phyloP scores from a whole-genome alignment of 2,329 filamentous ascomycete species.

The Penicillium sp. region DNA sequence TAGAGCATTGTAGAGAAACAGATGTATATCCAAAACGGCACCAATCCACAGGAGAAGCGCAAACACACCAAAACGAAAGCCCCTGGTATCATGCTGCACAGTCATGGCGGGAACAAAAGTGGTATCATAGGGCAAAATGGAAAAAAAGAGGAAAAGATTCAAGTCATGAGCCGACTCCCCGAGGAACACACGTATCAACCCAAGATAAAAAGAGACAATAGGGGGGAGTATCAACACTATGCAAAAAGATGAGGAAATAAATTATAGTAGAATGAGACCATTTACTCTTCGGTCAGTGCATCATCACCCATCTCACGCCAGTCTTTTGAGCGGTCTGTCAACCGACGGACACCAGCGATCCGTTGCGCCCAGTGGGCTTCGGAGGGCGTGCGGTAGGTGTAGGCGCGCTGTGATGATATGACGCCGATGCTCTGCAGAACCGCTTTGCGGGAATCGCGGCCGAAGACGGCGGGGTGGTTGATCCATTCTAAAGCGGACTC shows the following conservation, averaged over 20 bases:
- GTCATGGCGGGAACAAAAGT: conserved; percentile 39
- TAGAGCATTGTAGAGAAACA: conserved; percentile 21
- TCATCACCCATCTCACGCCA: conserved; percentile 88
- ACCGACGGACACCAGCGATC: conserved; percentile 73
- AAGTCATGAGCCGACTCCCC: conserved; percentile 17
- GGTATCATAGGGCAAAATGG: conserved; percentile 38
- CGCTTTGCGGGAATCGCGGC: conserved; percentile 89
- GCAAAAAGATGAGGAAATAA: conserved; percentile 1
- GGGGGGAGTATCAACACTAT: neutral
- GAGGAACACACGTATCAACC: conserved; percentile 3
- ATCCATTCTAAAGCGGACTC: conserved; percentile 95
- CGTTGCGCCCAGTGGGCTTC: conserved; percentile 87
- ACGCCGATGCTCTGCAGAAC: conserved; percentile 95
- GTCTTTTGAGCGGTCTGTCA: conserved; percentile 81
- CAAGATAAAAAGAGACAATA: conserved; percentile 2
- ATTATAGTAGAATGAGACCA: neutral
- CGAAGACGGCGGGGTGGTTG: conserved; percentile 91
- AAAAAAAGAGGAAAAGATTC: conserved; percentile 3
- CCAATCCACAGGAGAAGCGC: conserved; percentile 18
- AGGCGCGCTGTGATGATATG: conserved; percentile 89
- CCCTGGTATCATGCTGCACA: conserved; percentile 37
- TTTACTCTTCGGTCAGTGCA: conserved; percentile 58
- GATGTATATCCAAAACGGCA: conserved; percentile 18
- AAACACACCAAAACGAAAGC: conserved; percentile 23
- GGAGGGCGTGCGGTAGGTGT: conserved; percentile 86